Evolutionary conservation across 805 yeast genomes (phyloP).

Genomic region (Ogataea polymorpha): DNA sequence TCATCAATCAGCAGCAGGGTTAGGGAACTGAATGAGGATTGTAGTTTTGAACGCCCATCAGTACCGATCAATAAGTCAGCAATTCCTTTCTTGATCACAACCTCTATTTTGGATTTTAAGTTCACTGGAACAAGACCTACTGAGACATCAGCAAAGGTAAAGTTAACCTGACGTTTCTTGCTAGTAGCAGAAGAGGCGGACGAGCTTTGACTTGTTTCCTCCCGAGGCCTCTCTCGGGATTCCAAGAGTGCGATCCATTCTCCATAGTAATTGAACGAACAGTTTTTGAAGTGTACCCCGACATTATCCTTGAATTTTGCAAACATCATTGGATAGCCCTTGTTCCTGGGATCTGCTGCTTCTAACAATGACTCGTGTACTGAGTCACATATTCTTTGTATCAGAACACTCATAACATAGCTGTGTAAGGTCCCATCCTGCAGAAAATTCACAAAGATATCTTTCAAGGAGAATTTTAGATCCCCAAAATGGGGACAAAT

Average conservation of each 20-base stretch:
- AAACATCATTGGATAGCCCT: slow-evolving; percentile 38
- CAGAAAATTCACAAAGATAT: slow-evolving; percentile 17
- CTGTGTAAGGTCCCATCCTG: slow-evolving; percentile 15
- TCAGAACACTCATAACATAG: slow-evolving; percentile 11
- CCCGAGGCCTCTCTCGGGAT: not conserved
- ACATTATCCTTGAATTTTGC: slow-evolving; percentile 36
- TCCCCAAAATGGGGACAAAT: slow-evolving; percentile 35
- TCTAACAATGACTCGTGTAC: slow-evolving; percentile 31
- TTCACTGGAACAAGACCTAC: slow-evolving; percentile 65
- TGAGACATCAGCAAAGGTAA: slow-evolving; percentile 49
- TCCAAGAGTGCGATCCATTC: slow-evolving; percentile 51
- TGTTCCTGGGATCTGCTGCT: slow-evolving; percentile 34
- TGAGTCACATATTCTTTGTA: slow-evolving; percentile 8
- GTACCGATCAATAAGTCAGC: slow-evolving; percentile 41
- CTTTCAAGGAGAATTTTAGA: slow-evolving; percentile 18
- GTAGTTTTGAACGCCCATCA: slow-evolving; percentile 22
- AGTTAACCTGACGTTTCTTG: slow-evolving; percentile 17
- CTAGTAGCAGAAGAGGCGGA: not conserved
- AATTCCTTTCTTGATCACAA: slow-evolving; percentile 53
- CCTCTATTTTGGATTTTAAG: slow-evolving; percentile 48
- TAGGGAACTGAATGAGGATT: slow-evolving; percentile 45
- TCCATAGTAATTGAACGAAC: slow-evolving; percentile 56
- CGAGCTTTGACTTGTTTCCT: not conserved
- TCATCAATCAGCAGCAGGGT: slow-evolving; percentile 67
- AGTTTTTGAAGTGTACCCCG: slow-evolving; percentile 45